Evolutionary conservation across 768 basidiomycete species (phyloP).

Genomic region (Lentinula boryana): DNA sequence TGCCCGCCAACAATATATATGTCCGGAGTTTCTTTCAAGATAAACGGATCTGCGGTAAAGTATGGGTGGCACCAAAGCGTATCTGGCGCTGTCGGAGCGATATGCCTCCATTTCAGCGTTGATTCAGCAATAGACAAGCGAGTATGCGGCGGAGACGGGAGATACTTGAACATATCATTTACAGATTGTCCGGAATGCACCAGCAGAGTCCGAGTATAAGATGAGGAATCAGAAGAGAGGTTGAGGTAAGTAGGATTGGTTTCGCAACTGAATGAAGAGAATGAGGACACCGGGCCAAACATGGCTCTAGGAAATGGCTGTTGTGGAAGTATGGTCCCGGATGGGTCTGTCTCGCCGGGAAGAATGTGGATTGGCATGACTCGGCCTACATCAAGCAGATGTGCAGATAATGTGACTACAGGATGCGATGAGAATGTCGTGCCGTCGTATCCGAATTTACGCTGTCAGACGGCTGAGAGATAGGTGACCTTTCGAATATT

Average conservation of each 20-base stretch:
- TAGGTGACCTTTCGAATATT: not conserved
- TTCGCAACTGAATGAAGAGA: conserved; percentile 64
- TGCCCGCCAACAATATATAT: conserved; percentile 93
- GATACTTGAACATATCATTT: conserved; percentile 94
- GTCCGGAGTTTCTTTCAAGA: conserved; percentile 80
- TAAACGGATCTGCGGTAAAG: conserved; percentile 81
- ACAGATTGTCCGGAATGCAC: conserved; percentile 90
- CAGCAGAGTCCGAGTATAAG: conserved; percentile 53
- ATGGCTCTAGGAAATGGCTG: conserved; percentile 90
- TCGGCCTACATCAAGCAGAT: conserved; percentile 70
- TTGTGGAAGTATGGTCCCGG: conserved; percentile 87
- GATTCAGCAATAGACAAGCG: conserved; percentile 68
- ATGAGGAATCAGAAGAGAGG: conserved; percentile 27
- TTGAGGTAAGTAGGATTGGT: conserved; percentile 89
- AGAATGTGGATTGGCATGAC: conserved; percentile 83
- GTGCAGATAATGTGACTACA: conserved; percentile 56
- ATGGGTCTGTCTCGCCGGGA: conserved; percentile 84
- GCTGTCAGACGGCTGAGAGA: conserved; percentile 30
- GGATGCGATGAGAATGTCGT: conserved; percentile 73
- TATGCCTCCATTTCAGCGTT: conserved; percentile 89
- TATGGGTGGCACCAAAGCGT: conserved; percentile 99
- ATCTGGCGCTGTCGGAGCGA: conserved; percentile 98
- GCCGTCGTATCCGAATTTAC: conserved; percentile 60
- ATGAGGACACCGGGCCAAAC: conserved; percentile 62
- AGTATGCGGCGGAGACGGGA: conserved; percentile 66